Conservation (phyloP, 2,329 filamentous ascomycete genomes). For the Phialophora expanda region DNA sequence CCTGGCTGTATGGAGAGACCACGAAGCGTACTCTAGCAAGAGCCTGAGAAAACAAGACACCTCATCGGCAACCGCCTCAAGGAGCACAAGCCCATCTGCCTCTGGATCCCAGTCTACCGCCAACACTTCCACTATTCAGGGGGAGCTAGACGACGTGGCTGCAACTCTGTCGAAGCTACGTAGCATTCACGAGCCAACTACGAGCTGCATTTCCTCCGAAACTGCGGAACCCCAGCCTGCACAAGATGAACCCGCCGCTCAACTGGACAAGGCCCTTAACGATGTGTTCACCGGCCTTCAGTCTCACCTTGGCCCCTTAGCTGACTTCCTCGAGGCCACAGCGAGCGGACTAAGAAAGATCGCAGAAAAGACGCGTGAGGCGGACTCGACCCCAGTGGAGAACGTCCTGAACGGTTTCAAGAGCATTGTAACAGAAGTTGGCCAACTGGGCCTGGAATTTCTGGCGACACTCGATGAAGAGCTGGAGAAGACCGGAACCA, state of each 20-base stretch:
- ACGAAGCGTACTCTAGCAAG: conserved; percentile 37
- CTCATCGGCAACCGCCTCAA: not conserved
- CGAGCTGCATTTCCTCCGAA: not conserved
- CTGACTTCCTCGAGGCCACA: conserved; percentile 47
- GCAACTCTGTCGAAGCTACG: not conserved
- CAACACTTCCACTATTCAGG: not conserved
- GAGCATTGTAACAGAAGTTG: conserved; percentile 49
- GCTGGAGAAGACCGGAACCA: conserved; percentile 19
- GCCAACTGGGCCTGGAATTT: conserved; percentile 37
- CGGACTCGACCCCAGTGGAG: conserved; percentile 47
- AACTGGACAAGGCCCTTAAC: conserved; percentile 47
- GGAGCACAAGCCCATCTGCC: not conserved
- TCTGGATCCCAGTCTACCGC: not conserved
- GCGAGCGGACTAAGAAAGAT: conserved; percentile 46
- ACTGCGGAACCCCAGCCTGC: conserved; percentile 21
- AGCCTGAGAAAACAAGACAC: conserved; percentile 1
- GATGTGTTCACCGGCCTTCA: conserved; percentile 47
- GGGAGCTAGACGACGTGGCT: too few relatives aligned
- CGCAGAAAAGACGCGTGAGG: conserved; percentile 46
- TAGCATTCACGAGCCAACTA: not conserved
- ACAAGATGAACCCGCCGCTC: conserved; percentile 45
- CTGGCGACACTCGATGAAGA: conserved; percentile 24
- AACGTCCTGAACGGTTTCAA: conserved; percentile 48
- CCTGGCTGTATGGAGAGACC: conserved; percentile 37
- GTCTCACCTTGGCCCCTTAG: conserved; percentile 46